phyloP scores from a whole-genome alignment of 2,329 filamentous ascomycete genomes.

The Sporothrix pallida region DNA sequence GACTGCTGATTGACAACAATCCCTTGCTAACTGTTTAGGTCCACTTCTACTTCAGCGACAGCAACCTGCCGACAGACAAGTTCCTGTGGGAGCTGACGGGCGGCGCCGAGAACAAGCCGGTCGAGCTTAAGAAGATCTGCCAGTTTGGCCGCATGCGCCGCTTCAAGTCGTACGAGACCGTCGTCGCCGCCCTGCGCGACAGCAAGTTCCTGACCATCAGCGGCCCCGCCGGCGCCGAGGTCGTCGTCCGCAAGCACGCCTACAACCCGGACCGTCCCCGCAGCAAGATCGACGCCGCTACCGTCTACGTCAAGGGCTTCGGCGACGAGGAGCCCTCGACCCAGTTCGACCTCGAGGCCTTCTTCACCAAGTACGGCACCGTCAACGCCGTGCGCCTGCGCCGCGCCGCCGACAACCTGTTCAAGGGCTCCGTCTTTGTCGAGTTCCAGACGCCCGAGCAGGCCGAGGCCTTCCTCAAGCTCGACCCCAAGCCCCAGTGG shows the following conservation, averaged over 20 bases:
- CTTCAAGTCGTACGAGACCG: conserved; percentile 84
- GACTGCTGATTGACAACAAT: not conserved
- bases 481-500: conserved; percentile 83
- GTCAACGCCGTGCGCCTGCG: conserved; percentile 86
- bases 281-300: conserved; percentile 71
- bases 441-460: conserved; percentile 84
- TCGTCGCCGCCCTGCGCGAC: conserved; percentile 81
- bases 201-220: conserved; percentile 75
- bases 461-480: conserved; percentile 77
- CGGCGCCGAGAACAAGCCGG: conserved; percentile 79
- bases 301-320: conserved; percentile 93
- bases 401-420: conserved; percentile 71
- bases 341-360: conserved; percentile 92
- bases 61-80: conserved; percentile 86
- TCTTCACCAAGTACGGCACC: conserved; percentile 78
- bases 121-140: conserved; percentile 77
- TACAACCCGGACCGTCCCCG: conserved; percentile 64
- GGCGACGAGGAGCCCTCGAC: conserved; percentile 81
- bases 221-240: conserved; percentile 74
- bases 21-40: conserved; percentile 60
- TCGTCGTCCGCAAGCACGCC: conserved; percentile 76
- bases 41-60: conserved; percentile 95
- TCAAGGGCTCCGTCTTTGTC: conserved; percentile 97
- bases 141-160: conserved; percentile 95
- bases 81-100: conserved; percentile 81